Evolutionary conservation across 2,329 filamentous ascomycete genomes (phyloP), one percentile per base, ranked within the genome.

Genomic region (Stenocarpella maydis): DNA sequence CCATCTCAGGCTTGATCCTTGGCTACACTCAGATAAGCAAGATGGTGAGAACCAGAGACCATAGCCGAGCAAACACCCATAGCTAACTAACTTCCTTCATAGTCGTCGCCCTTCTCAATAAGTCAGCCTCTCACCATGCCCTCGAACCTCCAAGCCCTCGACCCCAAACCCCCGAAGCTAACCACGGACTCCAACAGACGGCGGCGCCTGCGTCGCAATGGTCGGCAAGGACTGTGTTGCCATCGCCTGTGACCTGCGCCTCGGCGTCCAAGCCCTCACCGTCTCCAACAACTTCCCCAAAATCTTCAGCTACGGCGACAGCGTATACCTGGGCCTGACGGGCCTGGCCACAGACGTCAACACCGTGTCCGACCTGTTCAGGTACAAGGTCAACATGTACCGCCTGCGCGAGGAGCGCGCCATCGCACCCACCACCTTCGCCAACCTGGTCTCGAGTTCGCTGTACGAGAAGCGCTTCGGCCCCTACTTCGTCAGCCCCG

Each of bases 361-460:
- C 74, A 98, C 95, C 75, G 95, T 99, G 75, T 92, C 91, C 77
- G 95, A 99, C 84, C 91, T 98, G 75, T 97, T 99, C 89, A 94
- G 96, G 79, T 98, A 97, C 90, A 99, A 99, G 88, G 94, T 97
- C 82, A 99, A 99, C 89, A 97, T 99, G 93, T 99, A 99, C 89
- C 93, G 96, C 74, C 90, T 99, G 78, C 93, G 96, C 78, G 96
- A 99, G 87, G 96, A 99, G 87, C 94, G 96, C 79, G 88, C 94
- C 86, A 98, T 99, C 82, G 91, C 93, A 68, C 96, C 96, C 54
- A 89, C 92, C 80, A 99, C 96, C 70, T 94, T 99, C 84, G 95
- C 96, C 81, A 98, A 99, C 86, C 90, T 99, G 74, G 95, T 99
- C 77, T 93, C 90, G 77, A 93, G 89, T 75, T 92, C 90, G 75